A percentile compares a stretch with the other conserved stretches of the same genome.
phyloP scores from a whole-genome alignment of 1,284 basidiomycete genomes.

The Boletus smithii region DNA sequence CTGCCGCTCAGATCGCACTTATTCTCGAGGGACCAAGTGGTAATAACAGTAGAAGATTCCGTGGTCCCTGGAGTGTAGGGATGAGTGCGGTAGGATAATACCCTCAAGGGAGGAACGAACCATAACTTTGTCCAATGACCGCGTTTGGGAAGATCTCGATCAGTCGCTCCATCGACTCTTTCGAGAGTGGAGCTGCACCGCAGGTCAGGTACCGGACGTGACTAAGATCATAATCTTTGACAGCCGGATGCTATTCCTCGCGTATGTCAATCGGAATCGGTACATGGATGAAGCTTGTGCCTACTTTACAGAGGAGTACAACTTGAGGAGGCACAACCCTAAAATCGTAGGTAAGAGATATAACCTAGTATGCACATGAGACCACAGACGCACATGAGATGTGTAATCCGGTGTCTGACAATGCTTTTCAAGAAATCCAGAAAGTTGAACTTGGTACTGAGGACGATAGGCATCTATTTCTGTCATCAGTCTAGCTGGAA shows the following conservation, averaged over 20 bases:
- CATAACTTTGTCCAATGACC: constrained; percentile 50
- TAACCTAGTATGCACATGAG: constrained; percentile 15
- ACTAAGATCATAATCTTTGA: constrained; percentile 52
- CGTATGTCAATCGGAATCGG: constrained; percentile 3
- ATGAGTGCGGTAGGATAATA: neutral
- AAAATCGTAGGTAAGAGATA: constrained; percentile 22
- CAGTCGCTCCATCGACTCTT: constrained; percentile 49
- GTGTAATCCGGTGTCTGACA: constrained; percentile 49
- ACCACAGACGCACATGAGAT: constrained; percentile 42
- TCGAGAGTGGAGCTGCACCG: constrained; percentile 61
- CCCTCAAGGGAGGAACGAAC: constrained; percentile 29
- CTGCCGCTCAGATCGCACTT: constrained; percentile 53
- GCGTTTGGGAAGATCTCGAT: constrained; percentile 44
- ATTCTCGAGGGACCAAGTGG: constrained; percentile 34
- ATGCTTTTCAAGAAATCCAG: constrained; percentile 52
- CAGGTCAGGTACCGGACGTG: constrained; percentile 47
- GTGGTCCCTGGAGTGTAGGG: constrained; percentile 36
- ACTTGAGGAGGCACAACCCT: constrained; percentile 55
- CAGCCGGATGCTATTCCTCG: constrained; percentile 46
- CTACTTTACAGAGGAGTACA: constrained; percentile 59
- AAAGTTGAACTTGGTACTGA: constrained; percentile 52
- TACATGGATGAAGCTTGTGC: constrained; percentile 11
- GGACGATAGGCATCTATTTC: constrained; percentile 44
- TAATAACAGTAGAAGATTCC: constrained; percentile 41
- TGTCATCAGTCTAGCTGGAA: constrained; percentile 2